Base-by-base conservation (phyloP, 1,284 basidiomycete genomes). In the Cryptococcus wingfieldii region DNA sequence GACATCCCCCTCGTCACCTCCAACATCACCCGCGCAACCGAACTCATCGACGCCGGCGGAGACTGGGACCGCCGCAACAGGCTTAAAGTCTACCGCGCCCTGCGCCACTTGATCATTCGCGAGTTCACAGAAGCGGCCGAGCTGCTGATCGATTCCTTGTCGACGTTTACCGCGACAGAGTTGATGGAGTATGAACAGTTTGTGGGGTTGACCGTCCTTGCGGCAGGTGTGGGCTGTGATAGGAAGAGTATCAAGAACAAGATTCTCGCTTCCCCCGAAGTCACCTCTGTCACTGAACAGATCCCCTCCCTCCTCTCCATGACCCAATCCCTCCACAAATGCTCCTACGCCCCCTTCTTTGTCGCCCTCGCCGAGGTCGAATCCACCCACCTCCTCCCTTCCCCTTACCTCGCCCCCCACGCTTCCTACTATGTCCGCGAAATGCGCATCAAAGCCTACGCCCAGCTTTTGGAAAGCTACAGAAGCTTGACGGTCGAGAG, bases 61-160 rank as follows among this genome's bases (percentile, higher is more conserved):
- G 95, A 98, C 77, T 98, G 95, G 95, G 95, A 98, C 76, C 82
- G 96, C 54, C 84, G 93, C 34, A 98, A 98, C 75, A 84, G 94
- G 46, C 84, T 98, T 64, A 98, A 98, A 76, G 95, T 97, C 41
- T 98, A 98, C 80, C 85, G 86, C 53, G 94, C 89, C 41, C 79
- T 96, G 1, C 89, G 96, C 71, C 80, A 88, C 34, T 79, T 96
- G 38, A 90, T 90, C 18, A 87, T 93, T 57, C 87, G 95, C 41
- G 78, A 82, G 51, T 83, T 83, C 70, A 78, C 91, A 86, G 80
- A 87, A 84, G 74, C 84, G 76, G 23, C 86, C 80, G 76, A 87
- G 51, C 84, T 96, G 10, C 82, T 97, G 61, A 84, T 93, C 49
- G 93, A 97, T 66, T 90, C 93, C 0, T 80, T 97, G 8, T 89